Evolutionary conservation across 1,284 basidiomycete species (phyloP).

Genomic region (Cryptococcus sp.): DNA sequence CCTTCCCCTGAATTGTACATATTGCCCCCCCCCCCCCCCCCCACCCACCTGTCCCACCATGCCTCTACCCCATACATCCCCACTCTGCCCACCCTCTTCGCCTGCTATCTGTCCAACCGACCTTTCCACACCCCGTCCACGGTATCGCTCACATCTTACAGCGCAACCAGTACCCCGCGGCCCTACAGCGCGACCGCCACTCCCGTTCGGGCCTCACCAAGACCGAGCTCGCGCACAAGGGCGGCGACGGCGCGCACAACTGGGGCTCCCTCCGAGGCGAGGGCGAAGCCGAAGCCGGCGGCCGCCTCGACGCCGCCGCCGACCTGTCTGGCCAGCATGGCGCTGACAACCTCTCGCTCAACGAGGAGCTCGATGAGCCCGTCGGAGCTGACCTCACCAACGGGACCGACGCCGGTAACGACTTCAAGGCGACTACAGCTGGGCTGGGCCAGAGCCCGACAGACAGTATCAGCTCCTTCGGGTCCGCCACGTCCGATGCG

Average conservation of each 20-base stretch:
- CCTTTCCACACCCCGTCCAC: not conserved
- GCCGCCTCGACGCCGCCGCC: slow-evolving; percentile 48
- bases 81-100: not conserved
- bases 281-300: slow-evolving; percentile 53
- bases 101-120: not conserved
- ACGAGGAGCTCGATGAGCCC: slow-evolving; percentile 7
- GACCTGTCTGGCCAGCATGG: slow-evolving; percentile 42
- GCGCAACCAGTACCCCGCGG: slow-evolving; percentile 64
- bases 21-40: not conserved
- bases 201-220: slow-evolving; percentile 71
- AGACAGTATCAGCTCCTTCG: slow-evolving; percentile 28
- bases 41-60: not conserved
- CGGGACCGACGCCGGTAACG: not conserved
- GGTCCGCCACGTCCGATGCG: slow-evolving; percentile 9
- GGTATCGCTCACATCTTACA: slow-evolving; percentile 10
- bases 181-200: slow-evolving; percentile 67
- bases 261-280: slow-evolving; percentile 73
- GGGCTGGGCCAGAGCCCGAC: slow-evolving; percentile 22
- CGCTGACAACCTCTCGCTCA: slow-evolving; percentile 15
- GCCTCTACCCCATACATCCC: not conserved
- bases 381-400: not conserved
- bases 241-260: slow-evolving; percentile 73
- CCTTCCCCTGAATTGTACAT: not conserved
- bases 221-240: slow-evolving; percentile 61
- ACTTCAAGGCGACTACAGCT: slow-evolving; percentile 3